Conservation (phyloP, 2,329 filamentous ascomycete genomes). For the Stagonosporopsis chrysanthemi region DNA sequence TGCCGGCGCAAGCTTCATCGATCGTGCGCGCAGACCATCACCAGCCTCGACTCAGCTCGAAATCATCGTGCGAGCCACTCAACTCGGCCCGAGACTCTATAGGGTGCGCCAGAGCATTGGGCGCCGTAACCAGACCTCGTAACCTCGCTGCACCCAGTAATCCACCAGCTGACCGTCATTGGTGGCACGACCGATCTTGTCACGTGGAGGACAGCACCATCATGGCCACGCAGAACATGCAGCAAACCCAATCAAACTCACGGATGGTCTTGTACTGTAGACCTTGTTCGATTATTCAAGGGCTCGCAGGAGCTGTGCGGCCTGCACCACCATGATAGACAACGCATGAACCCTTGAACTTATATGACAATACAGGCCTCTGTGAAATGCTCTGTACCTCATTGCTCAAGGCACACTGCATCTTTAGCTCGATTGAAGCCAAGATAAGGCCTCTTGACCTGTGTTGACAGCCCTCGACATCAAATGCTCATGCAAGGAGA, state of each 20-base stretch:
- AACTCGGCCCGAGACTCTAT: constrained; percentile 10
- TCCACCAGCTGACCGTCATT: not conserved
- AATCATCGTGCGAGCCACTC: not conserved
- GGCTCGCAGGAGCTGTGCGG: not conserved
- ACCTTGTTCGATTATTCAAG: not conserved
- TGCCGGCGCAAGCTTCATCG: constrained; percentile 19
- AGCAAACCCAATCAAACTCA: not conserved
- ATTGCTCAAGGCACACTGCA: not conserved
- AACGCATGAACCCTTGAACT: not conserved
- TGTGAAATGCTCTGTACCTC: no score
- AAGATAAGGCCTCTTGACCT: not conserved
- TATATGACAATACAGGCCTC: no score
- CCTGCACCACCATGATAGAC: not conserved
- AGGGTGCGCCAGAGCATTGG: not conserved
- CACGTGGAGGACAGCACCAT: constrained; percentile 1
- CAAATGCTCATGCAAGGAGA: not conserved
- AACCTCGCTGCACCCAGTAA: not conserved
- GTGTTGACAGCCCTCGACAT: not conserved
- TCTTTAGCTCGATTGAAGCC: not conserved
- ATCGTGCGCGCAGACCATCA: constrained; percentile 20
- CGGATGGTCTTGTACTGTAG: not conserved
- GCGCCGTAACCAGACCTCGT: not conserved
- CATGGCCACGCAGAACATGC: not conserved
- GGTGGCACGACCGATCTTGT: not conserved
- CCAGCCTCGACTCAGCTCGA: not conserved